Evolutionary conservation across 805 yeast species (phyloP).

Genomic region (Hanseniaspora guilliermondii): DNA sequence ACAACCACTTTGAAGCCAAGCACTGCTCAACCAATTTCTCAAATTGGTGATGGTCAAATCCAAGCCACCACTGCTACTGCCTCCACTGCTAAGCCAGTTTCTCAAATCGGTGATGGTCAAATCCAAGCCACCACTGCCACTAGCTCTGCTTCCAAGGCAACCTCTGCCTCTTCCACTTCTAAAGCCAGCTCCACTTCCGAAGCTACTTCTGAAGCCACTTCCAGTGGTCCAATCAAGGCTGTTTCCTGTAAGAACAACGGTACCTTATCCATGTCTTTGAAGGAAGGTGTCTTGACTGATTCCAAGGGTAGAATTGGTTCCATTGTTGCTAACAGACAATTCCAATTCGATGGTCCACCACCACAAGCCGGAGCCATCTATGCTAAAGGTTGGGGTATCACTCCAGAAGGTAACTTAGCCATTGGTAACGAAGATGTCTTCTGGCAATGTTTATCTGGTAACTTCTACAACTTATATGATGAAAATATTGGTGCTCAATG

Average conservation of each 20-base stretch:
- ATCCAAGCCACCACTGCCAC: slow-evolving; percentile 31
- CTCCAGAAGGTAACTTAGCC: slow-evolving; percentile 45
- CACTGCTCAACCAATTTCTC: slow-evolving; percentile 26
- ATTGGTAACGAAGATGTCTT: slow-evolving; percentile 44
- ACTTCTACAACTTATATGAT: slow-evolving; percentile 56
- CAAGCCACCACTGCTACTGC: slow-evolving; percentile 28
- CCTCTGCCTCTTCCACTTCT: slow-evolving; percentile 19
- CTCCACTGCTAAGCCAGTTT: slow-evolving; percentile 27
- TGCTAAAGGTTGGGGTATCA: slow-evolving; percentile 52
- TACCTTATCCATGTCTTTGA: slow-evolving; percentile 41
- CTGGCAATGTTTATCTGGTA: slow-evolving; percentile 55
- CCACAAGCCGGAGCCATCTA: slow-evolving; percentile 60
- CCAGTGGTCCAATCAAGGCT: slow-evolving; percentile 15
- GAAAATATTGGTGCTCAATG: slow-evolving; percentile 43
- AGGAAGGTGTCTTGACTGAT: slow-evolving; percentile 41
- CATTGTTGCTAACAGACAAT: slow-evolving; percentile 61
- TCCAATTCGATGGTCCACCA: slow-evolving; percentile 69
- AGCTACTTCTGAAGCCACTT: slow-evolving; percentile 20
- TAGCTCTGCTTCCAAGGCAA: slow-evolving; percentile 15
- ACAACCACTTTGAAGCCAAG: slow-evolving; percentile 23
- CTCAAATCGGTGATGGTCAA: slow-evolving; percentile 38
- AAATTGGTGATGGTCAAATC: slow-evolving; percentile 33
- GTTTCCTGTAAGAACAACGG: slow-evolving; percentile 24
- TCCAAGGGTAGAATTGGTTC: slow-evolving; percentile 53
- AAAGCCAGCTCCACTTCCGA: slow-evolving; percentile 15